Evolutionary conservation across 1,139 yeast species (phyloP).

Genomic region (Komagataea norvegica): DNA sequence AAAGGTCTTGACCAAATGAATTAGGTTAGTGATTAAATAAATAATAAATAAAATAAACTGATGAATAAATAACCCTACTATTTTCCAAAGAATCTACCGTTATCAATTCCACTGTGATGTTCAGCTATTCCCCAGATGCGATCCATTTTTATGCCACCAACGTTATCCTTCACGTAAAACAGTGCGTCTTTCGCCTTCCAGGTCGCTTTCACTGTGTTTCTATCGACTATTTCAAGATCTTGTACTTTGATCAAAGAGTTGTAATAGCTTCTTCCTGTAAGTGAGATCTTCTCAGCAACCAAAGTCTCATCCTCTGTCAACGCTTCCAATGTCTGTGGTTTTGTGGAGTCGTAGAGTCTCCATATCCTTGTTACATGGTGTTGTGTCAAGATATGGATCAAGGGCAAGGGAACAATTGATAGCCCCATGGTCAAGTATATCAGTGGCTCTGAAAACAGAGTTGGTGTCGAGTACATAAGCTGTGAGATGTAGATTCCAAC

Average conservation of each 20-base stretch:
- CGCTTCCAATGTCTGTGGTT: conserved; percentile 63
- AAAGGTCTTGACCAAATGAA: neutral
- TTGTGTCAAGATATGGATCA: conserved; percentile 51
- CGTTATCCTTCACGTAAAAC: conserved; percentile 63
- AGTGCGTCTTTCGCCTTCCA: conserved; percentile 45
- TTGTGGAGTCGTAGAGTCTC: conserved; percentile 57
- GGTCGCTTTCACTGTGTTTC: conserved; percentile 51
- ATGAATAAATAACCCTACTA: conserved; percentile 1
- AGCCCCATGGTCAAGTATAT: conserved; percentile 41
- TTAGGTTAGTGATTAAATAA: conserved; percentile 1
- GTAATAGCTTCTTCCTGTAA: conserved; percentile 63
- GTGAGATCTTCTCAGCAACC: conserved; percentile 62
- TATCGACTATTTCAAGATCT: conserved; percentile 39
- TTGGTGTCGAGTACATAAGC: conserved; percentile 48
- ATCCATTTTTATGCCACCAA: conserved; percentile 82
- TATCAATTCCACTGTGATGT: conserved; percentile 56
- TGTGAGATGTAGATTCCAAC: conserved; percentile 53
- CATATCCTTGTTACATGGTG: conserved; percentile 72
- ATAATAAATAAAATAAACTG: conserved; percentile 2
- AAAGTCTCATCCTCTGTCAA: conserved; percentile 57
- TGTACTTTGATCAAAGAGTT: conserved; percentile 53
- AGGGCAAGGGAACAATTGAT: conserved; percentile 44
- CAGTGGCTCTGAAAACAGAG: conserved; percentile 48
- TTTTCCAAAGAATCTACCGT: conserved; percentile 44
- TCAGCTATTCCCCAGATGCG: conserved; percentile 79